Evolutionary conservation across 306 rosid species (phyloP), one percentile per base, ranked within the genome.

Genomic region (Lathyrus oleraceus): DNA sequence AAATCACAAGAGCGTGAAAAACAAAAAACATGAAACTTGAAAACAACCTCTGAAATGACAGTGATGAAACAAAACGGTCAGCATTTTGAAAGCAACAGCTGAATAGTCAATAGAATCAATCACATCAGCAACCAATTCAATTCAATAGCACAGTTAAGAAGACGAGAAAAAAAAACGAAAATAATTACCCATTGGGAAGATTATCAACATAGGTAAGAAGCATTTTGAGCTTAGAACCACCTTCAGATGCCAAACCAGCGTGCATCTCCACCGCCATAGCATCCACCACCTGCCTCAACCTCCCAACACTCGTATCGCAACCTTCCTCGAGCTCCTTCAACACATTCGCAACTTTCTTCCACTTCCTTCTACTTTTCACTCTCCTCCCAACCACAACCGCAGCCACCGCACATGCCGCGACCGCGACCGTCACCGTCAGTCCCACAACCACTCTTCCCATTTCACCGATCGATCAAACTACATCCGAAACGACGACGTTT

Each of bases 181-280:
- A 20, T 14, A 67, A 70, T 70, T 92, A 92, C 98, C 98, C 98
- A 79, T 83, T 86, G 14, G 98, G 98, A 4, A 92, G 91, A 64
- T 77, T 79, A 82, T 89, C 98, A 11, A 92, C 95, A 72, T 72
- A 92, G 11, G 96, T 89, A 88, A 92, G 92, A 65, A 92, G 83
- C 98, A 92, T 92, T 90, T 87, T 89, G 85, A 92, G 98, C 85
- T 89, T 92, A 17, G 98, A 92, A 73, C 98, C 98, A 67, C 98
- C 96, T 78, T 89, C 92, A 20, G 98, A 89, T 20, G 98, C 98
- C 68, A 92, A 81, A 32, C 98, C 98, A 28, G 98, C 98, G 84
- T 89, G 98, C 98, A 92, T 92, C 95, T 92, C 98, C 21, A 92
- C 98, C 0, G 96, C 96, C 96, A 92, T 85, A 25, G 98, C 98